Base-by-base conservation (phyloP, 2,329 filamentous ascomycete species). In the Alternaria infectoria region DNA sequence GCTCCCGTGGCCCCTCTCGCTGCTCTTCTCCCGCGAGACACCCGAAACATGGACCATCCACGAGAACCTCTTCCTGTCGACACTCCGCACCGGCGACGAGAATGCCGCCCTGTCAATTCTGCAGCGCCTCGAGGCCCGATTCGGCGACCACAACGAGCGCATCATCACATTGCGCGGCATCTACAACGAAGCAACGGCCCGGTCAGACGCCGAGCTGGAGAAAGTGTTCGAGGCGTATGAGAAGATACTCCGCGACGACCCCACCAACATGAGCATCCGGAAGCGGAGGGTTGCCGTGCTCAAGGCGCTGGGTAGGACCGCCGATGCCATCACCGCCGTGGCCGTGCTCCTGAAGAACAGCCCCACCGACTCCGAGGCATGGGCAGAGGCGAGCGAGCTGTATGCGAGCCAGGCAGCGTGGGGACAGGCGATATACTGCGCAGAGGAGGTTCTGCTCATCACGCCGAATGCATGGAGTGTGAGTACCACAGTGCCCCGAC, bases 381-480 rank as follows among this genome's bases (percentile, higher is more conserved):
- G 96, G 96, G 88, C 93, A 56, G 96, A 99, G 82, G 85, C 98
- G 70, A 89, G 92, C 57, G 93, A 97, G 77, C 82, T 97, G 65
- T 98, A 99, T 80, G 85, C 93, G 28, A 86, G 86, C 19, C 91
- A 95, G 76, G 93, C 91, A 1, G 81, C 95, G 72, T 93, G 91
- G 75, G 83, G 89, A 13, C 95, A 98, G 79, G 92, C 93, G 43
- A 89, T 97, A 54, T 97, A 91, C 79, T 91, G 93, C 64, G 83
- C 97, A 47, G 96, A 99, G 79, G 96, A 99, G 79, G 93, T 97
- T 19, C 81, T 99, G 47, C 84, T 98, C 55, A 85, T 97, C 61
- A 88, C 89, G 57, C 95, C 96, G 5, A 97, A 97, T 82, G 93
- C 95, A 19, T 99, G 96, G 94, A 98, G 97, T 83, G 92, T 96